phyloP scores from a whole-genome alignment of 805 yeast species.

The Gaillardinia entomophila region DNA sequence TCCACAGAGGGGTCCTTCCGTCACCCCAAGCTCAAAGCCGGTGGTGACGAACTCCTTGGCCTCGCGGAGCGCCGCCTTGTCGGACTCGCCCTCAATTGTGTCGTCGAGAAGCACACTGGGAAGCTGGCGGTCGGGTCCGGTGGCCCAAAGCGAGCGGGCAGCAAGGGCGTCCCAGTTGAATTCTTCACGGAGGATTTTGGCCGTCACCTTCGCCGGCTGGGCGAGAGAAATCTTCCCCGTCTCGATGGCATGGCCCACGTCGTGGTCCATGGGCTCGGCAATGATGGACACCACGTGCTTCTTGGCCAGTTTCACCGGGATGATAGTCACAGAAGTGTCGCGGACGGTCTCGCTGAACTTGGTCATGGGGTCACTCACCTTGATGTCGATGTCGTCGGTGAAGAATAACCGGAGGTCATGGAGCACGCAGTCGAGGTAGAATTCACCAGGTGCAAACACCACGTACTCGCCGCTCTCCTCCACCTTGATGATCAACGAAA shows the following conservation, averaged over 20 bases:
- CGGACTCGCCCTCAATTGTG: slow-evolving; percentile 63
- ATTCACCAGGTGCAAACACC: slow-evolving; percentile 77
- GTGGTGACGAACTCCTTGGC: slow-evolving; percentile 54
- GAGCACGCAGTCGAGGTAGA: slow-evolving; percentile 77
- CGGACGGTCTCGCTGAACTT: slow-evolving; percentile 72
- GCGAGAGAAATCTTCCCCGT: slow-evolving; percentile 35
- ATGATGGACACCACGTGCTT: slow-evolving; percentile 58
- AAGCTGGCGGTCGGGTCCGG: slow-evolving; percentile 50
- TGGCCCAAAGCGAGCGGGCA: slow-evolving; percentile 75
- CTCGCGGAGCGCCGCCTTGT: slow-evolving; percentile 40
- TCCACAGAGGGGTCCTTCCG: slow-evolving; percentile 91
- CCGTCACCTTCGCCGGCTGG: slow-evolving; percentile 37
- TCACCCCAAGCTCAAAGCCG: slow-evolving; percentile 79
- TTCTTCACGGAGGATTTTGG: slow-evolving; percentile 49
- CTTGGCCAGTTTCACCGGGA: slow-evolving; percentile 33
- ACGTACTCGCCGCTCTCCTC: slow-evolving; percentile 90
- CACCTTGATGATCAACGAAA: slow-evolving; percentile 61
- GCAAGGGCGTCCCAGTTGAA: slow-evolving; percentile 82
- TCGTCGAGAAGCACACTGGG: slow-evolving; percentile 65
- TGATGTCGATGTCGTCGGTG: slow-evolving; percentile 58
- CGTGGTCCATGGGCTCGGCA: slow-evolving; percentile 61
- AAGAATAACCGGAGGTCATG: slow-evolving; percentile 67
- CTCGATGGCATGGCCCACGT: slow-evolving; percentile 53
- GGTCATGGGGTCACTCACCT: slow-evolving; percentile 80
- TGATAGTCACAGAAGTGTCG: slow-evolving; percentile 60